Percentiles rank a stretch among this genome's conserved stretches.
These are phyloP conservation scores for Penicillium glabrum DNA, from an alignment of 2,329 filamentous ascomycete genomes.

Conservation along the genomic window DNA sequence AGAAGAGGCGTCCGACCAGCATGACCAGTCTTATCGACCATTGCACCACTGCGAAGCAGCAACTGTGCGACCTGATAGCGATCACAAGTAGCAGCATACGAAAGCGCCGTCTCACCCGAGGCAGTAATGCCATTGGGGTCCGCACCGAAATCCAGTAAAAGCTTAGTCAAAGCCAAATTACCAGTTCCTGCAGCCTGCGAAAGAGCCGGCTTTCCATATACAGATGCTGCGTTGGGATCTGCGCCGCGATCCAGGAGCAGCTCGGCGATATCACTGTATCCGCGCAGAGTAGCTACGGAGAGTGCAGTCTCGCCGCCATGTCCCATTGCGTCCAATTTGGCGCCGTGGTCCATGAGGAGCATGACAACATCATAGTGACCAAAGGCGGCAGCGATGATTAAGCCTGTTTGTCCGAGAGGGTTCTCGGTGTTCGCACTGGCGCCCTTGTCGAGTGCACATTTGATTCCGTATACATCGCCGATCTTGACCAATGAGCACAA, in stretches of 20 bases:
- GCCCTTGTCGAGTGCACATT: slow-evolving; percentile 13
- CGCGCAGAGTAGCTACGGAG: slow-evolving; percentile 4
- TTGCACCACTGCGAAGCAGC: slow-evolving; percentile 9
- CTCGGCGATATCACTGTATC: slow-evolving; percentile 10
- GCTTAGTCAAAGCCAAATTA: slow-evolving; percentile 7
- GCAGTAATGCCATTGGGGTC: slow-evolving; percentile 7
- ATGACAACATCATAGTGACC: slow-evolving; percentile 11
- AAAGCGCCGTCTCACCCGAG: slow-evolving; percentile 13
- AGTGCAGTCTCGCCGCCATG: slow-evolving; percentile 11
- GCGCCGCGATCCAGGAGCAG: slow-evolving; percentile 13
- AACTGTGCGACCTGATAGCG: slow-evolving; percentile 8
- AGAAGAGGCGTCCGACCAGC: slow-evolving; percentile 11
- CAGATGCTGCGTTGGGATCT: background rate
- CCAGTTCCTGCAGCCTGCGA: slow-evolving; percentile 12
- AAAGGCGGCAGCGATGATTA: slow-evolving; percentile 16
- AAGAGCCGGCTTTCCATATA: slow-evolving; percentile 6
- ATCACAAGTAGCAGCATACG: slow-evolving; percentile 11
- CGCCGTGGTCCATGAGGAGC: slow-evolving; percentile 14
- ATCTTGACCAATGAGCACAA: slow-evolving; percentile 12
- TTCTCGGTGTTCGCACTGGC: slow-evolving; percentile 11
- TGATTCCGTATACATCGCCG: slow-evolving; percentile 2
- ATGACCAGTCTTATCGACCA: slow-evolving; percentile 2
- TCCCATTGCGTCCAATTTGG: background rate
- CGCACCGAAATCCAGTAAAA: slow-evolving; percentile 14
- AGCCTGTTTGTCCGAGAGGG: slow-evolving; percentile 6